These are phyloP conservation scores for Chondrus crispus DNA, from an alignment of 23 red algal species.

Conservation along the genomic window DNA sequence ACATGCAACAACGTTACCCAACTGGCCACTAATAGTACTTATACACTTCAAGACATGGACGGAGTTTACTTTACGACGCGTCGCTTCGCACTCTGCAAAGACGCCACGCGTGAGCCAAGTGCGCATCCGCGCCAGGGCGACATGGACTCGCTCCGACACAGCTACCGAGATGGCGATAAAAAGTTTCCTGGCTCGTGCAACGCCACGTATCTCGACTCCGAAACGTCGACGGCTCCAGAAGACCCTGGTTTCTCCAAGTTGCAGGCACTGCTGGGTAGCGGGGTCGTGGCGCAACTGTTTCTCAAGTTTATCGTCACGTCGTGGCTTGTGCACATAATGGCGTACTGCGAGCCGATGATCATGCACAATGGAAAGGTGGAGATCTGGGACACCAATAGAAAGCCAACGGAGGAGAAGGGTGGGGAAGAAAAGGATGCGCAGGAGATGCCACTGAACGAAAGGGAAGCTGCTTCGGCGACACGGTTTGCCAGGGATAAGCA, in stretches of 20 bases:
- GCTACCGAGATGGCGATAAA: constrained; percentile 27
- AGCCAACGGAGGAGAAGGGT: neutral
- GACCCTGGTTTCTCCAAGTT: constrained; percentile 11
- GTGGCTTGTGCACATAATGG: constrained; percentile 47
- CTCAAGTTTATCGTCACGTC: constrained; percentile 50
- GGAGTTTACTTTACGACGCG: constrained; percentile 45
- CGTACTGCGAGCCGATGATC: constrained; percentile 49
- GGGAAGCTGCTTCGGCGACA: neutral
- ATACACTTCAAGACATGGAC: constrained; percentile 35
- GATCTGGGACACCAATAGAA: constrained; percentile 38
- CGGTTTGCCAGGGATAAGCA: constrained; percentile 63
- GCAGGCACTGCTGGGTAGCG: constrained; percentile 38
- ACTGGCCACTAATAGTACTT: constrained; percentile 11
- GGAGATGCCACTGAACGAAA: too few relatives aligned
- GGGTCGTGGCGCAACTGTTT: constrained; percentile 49
- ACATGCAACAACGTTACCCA: constrained; percentile 48
- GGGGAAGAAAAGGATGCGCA: constrained; percentile 5
- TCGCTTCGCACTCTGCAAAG: constrained; percentile 55
- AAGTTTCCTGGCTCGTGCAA: constrained; percentile 45
- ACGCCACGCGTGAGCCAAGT: neutral
- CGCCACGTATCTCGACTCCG: constrained; percentile 26
- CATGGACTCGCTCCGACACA: constrained; percentile 35
- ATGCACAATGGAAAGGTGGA: constrained; percentile 62
- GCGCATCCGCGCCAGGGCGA: constrained; percentile 2
- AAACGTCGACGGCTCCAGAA: constrained; percentile 26